Conservation (phyloP, 768 basidiomycete species). For the Lactarius hatsudake region DNA sequence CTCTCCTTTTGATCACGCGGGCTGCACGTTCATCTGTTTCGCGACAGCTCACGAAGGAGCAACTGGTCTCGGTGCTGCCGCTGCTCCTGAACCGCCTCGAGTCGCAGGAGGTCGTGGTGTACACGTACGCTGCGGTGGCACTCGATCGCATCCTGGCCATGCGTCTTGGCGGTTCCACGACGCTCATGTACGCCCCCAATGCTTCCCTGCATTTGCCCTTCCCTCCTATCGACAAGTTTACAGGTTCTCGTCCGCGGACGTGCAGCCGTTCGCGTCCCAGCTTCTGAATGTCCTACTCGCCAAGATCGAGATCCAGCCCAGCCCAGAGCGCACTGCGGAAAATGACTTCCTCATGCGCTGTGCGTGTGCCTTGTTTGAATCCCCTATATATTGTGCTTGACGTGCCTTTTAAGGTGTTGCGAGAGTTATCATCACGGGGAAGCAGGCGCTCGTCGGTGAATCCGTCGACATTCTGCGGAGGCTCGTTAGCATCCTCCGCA, state of each 20-base stretch:
- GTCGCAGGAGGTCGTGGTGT: slow-evolving; percentile 86
- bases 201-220: background rate
- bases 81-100: slow-evolving; percentile 77
- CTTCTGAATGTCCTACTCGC: slow-evolving; percentile 69
- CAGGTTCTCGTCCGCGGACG: slow-evolving; percentile 86
- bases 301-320: slow-evolving; percentile 75
- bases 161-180: slow-evolving; percentile 57
- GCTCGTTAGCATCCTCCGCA: slow-evolving; percentile 79
- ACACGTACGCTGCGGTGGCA: slow-evolving; percentile 97
- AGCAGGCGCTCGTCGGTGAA: slow-evolving; percentile 67
- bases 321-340: slow-evolving; percentile 91
- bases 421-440: slow-evolving; percentile 89
- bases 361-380: slow-evolving; percentile 38
- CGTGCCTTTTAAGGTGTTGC: slow-evolving; percentile 62
- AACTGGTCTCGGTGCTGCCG: slow-evolving; percentile 88
- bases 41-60: slow-evolving; percentile 82
- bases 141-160: slow-evolving; percentile 94
- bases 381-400: slow-evolving; percentile 4
- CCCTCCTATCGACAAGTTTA: background rate
- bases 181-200: slow-evolving; percentile 59
- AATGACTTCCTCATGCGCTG: slow-evolving; percentile 99
- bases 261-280: slow-evolving; percentile 75
- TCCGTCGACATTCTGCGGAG: slow-evolving; percentile 65
- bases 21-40: background rate
- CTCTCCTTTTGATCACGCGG: background rate